Evolutionary conservation across 1,139 yeast species (phyloP), one percentile per base, ranked within the genome.

Genomic region (Scheffersomyces stambukii): DNA sequence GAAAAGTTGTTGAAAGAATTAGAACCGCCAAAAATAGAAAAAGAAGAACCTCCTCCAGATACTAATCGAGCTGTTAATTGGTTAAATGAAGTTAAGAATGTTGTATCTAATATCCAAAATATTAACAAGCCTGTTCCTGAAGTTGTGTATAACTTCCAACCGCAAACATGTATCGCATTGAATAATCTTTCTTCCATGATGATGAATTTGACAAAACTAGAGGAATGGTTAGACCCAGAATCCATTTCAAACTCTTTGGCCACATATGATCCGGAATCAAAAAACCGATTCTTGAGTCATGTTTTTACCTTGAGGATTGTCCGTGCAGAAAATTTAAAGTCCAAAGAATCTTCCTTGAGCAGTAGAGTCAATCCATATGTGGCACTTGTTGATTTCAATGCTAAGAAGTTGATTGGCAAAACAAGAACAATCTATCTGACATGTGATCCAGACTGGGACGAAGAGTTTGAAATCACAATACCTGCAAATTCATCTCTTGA

Each of bases 391-490:
- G 94, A 86, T 38, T 72, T 81, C 6, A 57, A 59, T 27, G 66
- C 67, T 2, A 66, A 76, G 29, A 65, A 64, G 30, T 75, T 80
- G 13, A 65, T 84, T 28, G 94, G 85, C 4, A 76, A 75, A 41
- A 88, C 97, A 0, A 68, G 86, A 45, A 70, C 80, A 0, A 63
- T 83, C 6, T 64, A 67, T 24, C 75, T 74, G 32, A 75, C 79
- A 5, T 57, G 73, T 19, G 78, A 78, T 43, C 96, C 97, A 0
- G 76, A 72, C 15, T 91, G 95, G 95, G 85, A 85, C 45, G 96
- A 91, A 59, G 84, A 81, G 33, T 82, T 84, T 49, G 96, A 88
- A 48, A 54, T 83, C 21, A 62, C 64, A 3, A 42, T 63, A 9
- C 52, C 60, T 3, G 69, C 73, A 3, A 55, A 64, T 25, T 59